Percentiles rank a stretch among this genome's conserved stretches.
Evolutionary conservation across 2,329 filamentous ascomycete genomes (phyloP).

Genomic region (Alternaria solani): DNA sequence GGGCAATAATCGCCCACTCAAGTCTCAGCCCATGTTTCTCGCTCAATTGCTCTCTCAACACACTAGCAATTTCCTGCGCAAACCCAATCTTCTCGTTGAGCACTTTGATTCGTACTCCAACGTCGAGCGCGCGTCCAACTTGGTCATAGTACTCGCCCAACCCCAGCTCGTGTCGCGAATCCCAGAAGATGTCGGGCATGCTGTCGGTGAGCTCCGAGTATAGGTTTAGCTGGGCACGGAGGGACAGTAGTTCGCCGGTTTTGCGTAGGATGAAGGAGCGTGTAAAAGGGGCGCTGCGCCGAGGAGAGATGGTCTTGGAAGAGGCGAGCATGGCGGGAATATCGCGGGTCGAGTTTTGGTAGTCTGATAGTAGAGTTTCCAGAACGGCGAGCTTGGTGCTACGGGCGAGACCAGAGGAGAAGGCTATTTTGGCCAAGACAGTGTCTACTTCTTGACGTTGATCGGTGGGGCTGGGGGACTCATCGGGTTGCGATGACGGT

Average conservation of each 20-base stretch:
- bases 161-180: conserved; percentile 84
- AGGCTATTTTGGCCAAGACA: conserved; percentile 92
- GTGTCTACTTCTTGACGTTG: conserved; percentile 59
- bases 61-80: conserved; percentile 90
- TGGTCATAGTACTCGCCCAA: conserved; percentile 96
- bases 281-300: conserved; percentile 58
- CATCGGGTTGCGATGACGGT: conserved; percentile 28
- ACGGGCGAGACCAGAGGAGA: conserved; percentile 90
- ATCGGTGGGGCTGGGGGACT: conserved; percentile 54
- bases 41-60: conserved; percentile 85
- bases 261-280: conserved; percentile 87
- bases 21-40: conserved; percentile 88
- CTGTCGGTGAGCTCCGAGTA: conserved; percentile 97
- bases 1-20: conserved; percentile 93
- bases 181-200: conserved; percentile 96
- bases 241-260: conserved; percentile 87
- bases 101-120: conserved; percentile 87
- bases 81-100: conserved; percentile 99
- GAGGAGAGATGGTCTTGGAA: conserved; percentile 59
- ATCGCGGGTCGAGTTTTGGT: conserved; percentile 84
- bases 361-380: conserved; percentile 80
- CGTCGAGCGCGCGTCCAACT: conserved; percentile 87
- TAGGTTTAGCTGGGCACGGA: conserved; percentile 92
- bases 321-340: conserved; percentile 81
- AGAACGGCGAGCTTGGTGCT: conserved; percentile 94